Percentiles rank a stretch among this genome's conserved stretches.
Conservation (phyloP, 352 stramenopile genomes). For the Phytophthora tubulina region DNA sequence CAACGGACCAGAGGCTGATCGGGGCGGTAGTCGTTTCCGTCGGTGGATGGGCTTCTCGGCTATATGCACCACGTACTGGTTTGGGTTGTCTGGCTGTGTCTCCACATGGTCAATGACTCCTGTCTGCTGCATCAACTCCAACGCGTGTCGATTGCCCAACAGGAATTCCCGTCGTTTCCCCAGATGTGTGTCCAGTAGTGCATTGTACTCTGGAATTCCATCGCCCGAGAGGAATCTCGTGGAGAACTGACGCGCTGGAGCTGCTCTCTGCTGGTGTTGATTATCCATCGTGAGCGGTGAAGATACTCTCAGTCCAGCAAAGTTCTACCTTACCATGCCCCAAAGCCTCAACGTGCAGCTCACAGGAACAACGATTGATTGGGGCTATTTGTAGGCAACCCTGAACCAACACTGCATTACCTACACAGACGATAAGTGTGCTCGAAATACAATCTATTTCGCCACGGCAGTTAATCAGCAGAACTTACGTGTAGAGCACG, state of each 20-base stretch:
- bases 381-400: neutral
- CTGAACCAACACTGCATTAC: conserved; percentile 1
- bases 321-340: conserved; percentile 25
- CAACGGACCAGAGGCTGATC: conserved; percentile 22
- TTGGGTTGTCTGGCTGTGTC: conserved; percentile 52
- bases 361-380: too few relatives aligned
- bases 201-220: conserved; percentile 79
- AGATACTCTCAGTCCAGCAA: neutral
- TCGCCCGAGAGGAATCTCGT: conserved; percentile 74
- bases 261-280: conserved; percentile 11
- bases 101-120: conserved; percentile 72
- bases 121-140: conserved; percentile 70
- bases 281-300: conserved; percentile 26
- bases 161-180: conserved; percentile 75
- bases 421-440: conserved; percentile 26
- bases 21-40: conserved; percentile 52
- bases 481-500: conserved; percentile 68
- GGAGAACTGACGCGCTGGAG: conserved; percentile 50
- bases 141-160: conserved; percentile 64
- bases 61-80: conserved; percentile 81
- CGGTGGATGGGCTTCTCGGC: conserved; percentile 52
- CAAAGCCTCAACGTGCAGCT: neutral
- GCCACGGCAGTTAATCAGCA: conserved; percentile 6
- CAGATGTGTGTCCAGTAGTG: conserved; percentile 66
- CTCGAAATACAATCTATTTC: conserved; percentile 48